These are phyloP conservation scores for Dothideomycetes sp. DNA, from an alignment of 2,329 filamentous ascomycete genomes.

Conservation along the genomic window DNA sequence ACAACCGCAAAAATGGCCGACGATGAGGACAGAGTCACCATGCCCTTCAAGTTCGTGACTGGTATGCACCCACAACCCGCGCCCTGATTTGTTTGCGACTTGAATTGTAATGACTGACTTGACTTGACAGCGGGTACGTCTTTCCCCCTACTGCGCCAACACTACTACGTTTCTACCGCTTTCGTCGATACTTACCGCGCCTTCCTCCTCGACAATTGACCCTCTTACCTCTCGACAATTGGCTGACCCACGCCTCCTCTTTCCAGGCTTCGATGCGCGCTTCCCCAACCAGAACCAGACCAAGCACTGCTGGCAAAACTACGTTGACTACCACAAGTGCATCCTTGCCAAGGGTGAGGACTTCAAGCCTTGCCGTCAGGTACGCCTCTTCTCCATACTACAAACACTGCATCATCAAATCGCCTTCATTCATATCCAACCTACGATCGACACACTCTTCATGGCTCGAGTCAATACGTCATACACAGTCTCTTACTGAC, in stretches of 20 bases:
- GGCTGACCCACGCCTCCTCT: constrained; percentile 11
- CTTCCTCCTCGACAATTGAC: background rate
- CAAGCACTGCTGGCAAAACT: constrained; percentile 99
- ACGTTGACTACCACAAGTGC: constrained; percentile 99
- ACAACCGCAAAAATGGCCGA: constrained; percentile 72
- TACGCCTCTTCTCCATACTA: constrained; percentile 35
- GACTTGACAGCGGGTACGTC: constrained; percentile 11
- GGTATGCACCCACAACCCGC: constrained; percentile 52
- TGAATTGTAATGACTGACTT: constrained; percentile 20
- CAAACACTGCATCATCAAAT: too few relatives aligned
- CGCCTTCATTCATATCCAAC: too few relatives aligned
- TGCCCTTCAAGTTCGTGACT: constrained; percentile 99
- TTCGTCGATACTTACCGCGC: background rate
- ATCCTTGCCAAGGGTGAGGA: constrained; percentile 97
- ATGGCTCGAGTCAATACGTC: too few relatives aligned
- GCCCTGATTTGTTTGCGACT: too few relatives aligned
- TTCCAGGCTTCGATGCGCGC: constrained; percentile 88
- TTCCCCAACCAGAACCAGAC: constrained; percentile 98
- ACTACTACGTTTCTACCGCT: background rate
- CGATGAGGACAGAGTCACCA: constrained; percentile 81
- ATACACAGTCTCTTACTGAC: background rate
- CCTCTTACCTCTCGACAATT: background rate
- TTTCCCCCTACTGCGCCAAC: constrained; percentile 1
- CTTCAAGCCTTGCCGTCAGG: constrained; percentile 93
- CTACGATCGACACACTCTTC: background rate